These are phyloP conservation scores for Triticum urartu DNA, from an alignment of 176 grass and related monocot genomes.

Conservation along the genomic window DNA sequence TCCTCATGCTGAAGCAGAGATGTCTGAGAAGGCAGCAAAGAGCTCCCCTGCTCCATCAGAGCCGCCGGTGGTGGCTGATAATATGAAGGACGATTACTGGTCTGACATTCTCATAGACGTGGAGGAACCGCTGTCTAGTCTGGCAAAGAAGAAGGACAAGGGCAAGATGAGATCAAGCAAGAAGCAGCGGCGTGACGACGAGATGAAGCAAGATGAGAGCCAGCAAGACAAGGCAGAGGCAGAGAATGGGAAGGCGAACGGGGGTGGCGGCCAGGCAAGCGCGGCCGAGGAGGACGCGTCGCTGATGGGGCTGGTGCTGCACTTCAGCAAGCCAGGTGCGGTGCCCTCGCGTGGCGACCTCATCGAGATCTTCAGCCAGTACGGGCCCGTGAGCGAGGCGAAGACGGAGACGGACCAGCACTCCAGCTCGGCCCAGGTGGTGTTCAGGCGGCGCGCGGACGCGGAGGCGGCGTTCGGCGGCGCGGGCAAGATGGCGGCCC, in stretches of 20 bases:
- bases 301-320: constrained; percentile 45
- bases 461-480: constrained; percentile 58
- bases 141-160: constrained; percentile 50
- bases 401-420: constrained; percentile 39
- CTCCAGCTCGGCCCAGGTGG: constrained; percentile 45
- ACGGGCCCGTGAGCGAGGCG: constrained; percentile 63
- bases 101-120: constrained; percentile 60
- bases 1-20: constrained; percentile 9
- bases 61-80: constrained; percentile 29
- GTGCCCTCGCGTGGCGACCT: constrained; percentile 57
- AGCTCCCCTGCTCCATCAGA: constrained; percentile 21
- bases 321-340: constrained; percentile 39
- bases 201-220: no score
- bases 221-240: not conserved
- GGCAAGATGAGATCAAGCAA: constrained; percentile 35
- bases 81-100: constrained; percentile 66
- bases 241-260: constrained; percentile 37
- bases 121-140: constrained; percentile 45
- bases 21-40: constrained; percentile 19
- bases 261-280: not conserved
- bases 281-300: constrained; percentile 24
- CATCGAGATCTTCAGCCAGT: constrained; percentile 65
- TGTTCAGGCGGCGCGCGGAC: constrained; percentile 64
- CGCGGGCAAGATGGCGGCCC: constrained; percentile 55
- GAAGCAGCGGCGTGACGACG: constrained; percentile 6